phyloP scores from a whole-genome alignment of 2,329 filamentous ascomycete genomes.

The Aspergillus bombycis region DNA sequence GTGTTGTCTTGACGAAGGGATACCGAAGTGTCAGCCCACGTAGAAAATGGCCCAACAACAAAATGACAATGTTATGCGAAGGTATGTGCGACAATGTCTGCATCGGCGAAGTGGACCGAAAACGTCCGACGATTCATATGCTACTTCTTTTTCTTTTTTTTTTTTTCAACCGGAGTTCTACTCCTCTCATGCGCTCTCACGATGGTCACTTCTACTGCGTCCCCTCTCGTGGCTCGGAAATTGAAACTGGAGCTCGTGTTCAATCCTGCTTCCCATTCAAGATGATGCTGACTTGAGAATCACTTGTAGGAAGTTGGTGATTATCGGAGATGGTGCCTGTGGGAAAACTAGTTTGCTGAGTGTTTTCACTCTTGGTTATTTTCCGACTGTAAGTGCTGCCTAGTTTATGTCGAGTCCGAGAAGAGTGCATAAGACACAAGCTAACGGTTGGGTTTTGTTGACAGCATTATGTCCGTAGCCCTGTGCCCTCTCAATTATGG shows the following conservation, averaged over 20 bases:
- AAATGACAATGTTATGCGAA: constrained; percentile 52
- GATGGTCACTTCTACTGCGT: neutral
- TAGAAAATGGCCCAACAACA: constrained; percentile 44
- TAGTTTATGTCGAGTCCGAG: neutral
- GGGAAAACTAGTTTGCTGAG: constrained; percentile 97
- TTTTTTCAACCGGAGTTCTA: neutral
- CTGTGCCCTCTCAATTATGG: neutral
- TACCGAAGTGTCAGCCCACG: constrained; percentile 3
- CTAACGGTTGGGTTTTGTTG: constrained; percentile 24
- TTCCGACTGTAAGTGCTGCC: constrained; percentile 77
- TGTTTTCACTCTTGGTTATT: constrained; percentile 97
- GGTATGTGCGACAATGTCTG: constrained; percentile 52
- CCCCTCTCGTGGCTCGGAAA: neutral
- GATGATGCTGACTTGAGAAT: constrained; percentile 21
- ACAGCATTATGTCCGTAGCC: constrained; percentile 50
- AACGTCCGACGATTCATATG: neutral
- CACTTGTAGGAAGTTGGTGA: constrained; percentile 80
- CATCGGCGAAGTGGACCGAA: neutral
- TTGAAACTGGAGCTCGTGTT: neutral
- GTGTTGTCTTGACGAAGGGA: constrained; percentile 13
- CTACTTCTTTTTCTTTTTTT: neutral
- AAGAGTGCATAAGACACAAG: neutral
- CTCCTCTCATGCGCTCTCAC: neutral
- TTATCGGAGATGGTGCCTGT: constrained; percentile 95
- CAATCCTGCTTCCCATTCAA: neutral